phyloP scores from a whole-genome alignment of 495 filamentous ascomycete species.

The Penicillium angulare region DNA sequence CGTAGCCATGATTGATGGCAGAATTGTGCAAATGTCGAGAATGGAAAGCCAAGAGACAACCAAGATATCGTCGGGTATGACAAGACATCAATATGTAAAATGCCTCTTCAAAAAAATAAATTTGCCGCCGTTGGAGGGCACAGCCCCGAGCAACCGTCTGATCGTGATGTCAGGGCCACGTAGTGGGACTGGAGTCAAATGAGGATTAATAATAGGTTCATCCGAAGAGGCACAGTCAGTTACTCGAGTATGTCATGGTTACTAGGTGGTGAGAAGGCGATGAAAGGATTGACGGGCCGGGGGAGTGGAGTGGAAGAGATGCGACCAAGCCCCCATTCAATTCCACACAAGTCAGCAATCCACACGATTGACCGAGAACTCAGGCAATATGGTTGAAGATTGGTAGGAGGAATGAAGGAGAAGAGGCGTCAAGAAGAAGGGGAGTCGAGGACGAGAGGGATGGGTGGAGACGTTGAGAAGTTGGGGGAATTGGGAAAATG shows the following conservation, averaged over 20 bases:
- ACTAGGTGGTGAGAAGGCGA: not conserved
- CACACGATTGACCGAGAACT: too few relatives aligned
- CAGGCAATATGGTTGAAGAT: too few relatives aligned
- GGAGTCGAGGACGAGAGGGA: not conserved
- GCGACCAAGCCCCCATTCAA: not conserved
- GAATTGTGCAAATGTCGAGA: too few relatives aligned
- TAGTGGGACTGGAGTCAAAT: conserved; percentile 8
- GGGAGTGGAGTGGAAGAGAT: too few relatives aligned
- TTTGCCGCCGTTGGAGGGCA: not conserved
- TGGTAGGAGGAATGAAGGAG: too few relatives aligned
- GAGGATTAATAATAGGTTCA: conserved; percentile 10
- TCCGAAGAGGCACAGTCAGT: conserved; percentile 4
- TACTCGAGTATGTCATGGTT: not conserved
- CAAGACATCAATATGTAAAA: too few relatives aligned
- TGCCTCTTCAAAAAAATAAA: conserved; percentile 5
- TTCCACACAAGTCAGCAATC: not conserved
- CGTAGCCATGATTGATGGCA: too few relatives aligned
- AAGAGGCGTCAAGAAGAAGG: not conserved
- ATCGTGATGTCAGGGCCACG: not conserved
- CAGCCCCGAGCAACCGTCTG: not conserved
- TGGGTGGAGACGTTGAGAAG: not conserved
- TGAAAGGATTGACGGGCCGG: not conserved
- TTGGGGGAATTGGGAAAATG: not conserved
- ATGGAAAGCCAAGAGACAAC: not conserved
- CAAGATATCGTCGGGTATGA: too few relatives aligned